A percentile compares a stretch with the other conserved stretches of the same genome.
These are phyloP conservation scores for Ulota crispa DNA, from an alignment of 225 moss, liverwort and hornwort genomes.

Conservation along the genomic window DNA sequence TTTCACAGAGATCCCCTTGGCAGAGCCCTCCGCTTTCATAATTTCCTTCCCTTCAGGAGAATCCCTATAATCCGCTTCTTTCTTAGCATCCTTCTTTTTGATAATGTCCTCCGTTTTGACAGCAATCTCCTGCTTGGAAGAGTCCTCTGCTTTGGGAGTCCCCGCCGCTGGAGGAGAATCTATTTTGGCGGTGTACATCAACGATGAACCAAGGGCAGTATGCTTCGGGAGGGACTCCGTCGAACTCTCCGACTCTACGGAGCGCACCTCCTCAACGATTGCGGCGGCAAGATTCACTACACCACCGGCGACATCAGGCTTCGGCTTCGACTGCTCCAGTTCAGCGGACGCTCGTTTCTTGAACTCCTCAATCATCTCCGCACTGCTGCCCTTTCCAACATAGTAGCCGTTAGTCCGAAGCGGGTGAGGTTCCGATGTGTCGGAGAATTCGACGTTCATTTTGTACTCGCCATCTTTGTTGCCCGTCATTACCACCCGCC, in stretches of 20 bases:
- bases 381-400: too few species aligned
- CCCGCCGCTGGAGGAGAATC: background rate
- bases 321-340: background rate
- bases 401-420: slow-evolving; percentile 35
- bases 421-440: background rate
- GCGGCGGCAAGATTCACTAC: background rate
- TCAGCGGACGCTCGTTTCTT: background rate
- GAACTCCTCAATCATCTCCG: background rate
- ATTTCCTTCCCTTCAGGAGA: background rate
- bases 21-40: background rate
- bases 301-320: background rate
- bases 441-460: slow-evolving; percentile 32
- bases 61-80: background rate
- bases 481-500: slow-evolving; percentile 23
- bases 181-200: background rate
- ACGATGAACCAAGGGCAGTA: background rate
- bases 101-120: background rate
- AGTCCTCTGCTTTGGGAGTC: background rate
- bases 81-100: background rate
- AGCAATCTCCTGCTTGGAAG: background rate
- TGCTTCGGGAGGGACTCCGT: slow-evolving; percentile 25
- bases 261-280: slow-evolving; percentile 7
- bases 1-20: background rate
- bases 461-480: slow-evolving; percentile 12
- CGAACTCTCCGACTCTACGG: slow-evolving; percentile 35